phyloP scores from a whole-genome alignment of 257 asterid genomes.

The Solanum etuberosum region DNA sequence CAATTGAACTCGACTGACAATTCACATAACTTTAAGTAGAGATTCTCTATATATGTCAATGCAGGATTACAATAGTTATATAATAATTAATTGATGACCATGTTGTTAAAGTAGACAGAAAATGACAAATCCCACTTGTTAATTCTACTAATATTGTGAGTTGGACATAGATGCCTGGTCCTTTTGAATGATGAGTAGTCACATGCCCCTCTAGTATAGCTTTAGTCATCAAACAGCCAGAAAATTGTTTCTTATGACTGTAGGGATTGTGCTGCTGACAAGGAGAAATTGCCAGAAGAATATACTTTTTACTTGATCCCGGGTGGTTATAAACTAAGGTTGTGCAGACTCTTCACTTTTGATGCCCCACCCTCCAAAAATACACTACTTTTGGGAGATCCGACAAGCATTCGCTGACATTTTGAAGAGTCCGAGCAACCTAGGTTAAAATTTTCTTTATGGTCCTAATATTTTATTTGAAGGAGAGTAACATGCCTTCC shows the following conservation, averaged over 20 bases:
- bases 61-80: background rate
- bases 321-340: background rate
- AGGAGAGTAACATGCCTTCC: background rate
- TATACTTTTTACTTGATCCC: background rate
- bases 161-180: background rate
- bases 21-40: background rate
- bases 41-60: background rate
- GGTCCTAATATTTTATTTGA: background rate
- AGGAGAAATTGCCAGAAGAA: background rate
- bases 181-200: background rate
- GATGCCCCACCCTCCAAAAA: background rate
- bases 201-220: slow-evolving; percentile 1
- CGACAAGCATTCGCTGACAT: background rate
- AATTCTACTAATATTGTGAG: background rate
- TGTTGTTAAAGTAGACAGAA: background rate
- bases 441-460: background rate
- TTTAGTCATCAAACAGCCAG: background rate
- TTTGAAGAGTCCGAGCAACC: too few relatives aligned
- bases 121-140: background rate
- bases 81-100: background rate
- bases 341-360: background rate
- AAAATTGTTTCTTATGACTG: background rate
- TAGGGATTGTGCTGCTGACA: background rate
- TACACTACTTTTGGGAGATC: background rate
- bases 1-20: background rate